Conservation (phyloP, 352 stramenopile genomes). For the Saprolegnia diclina region DNA sequence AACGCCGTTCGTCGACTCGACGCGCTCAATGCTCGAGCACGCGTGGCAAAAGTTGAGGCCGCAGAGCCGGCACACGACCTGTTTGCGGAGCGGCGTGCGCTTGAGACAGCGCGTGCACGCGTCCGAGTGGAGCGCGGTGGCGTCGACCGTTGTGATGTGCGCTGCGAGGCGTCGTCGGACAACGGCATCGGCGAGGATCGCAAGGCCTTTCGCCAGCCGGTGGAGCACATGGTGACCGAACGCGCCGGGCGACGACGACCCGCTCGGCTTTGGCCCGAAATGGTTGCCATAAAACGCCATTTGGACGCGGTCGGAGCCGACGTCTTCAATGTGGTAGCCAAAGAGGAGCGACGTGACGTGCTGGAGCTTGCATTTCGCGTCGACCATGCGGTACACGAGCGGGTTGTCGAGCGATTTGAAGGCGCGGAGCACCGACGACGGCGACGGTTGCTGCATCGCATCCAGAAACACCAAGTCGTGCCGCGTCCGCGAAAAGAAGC, state of each 20-base stretch:
- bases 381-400: neutral
- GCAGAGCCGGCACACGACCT: slow-evolving; percentile 14
- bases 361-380: slow-evolving; percentile 10
- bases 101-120: slow-evolving; percentile 12
- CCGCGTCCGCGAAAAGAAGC: slow-evolving; percentile 5
- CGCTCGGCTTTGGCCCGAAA: slow-evolving; percentile 10
- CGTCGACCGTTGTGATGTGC: neutral
- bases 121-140: neutral
- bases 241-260: neutral
- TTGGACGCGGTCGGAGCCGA: slow-evolving; percentile 3
- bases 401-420: slow-evolving; percentile 23
- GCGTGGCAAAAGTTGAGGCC: slow-evolving; percentile 8
- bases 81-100: neutral
- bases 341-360: slow-evolving; percentile 15
- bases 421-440: slow-evolving; percentile 2
- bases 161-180: slow-evolving; percentile 11
- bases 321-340: slow-evolving; percentile 24
- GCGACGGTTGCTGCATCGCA: slow-evolving; percentile 11
- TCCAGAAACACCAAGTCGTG: slow-evolving; percentile 21
- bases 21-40: slow-evolving; percentile 13
- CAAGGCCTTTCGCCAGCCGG: neutral
- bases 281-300: slow-evolving; percentile 22
- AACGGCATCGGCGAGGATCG: slow-evolving; percentile 4
- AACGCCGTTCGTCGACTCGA: slow-evolving; percentile 1
- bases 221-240: slow-evolving; percentile 17